phyloP scores from a whole-genome alignment of 495 filamentous ascomycete species.

The Aspergillus egyptiacus region DNA sequence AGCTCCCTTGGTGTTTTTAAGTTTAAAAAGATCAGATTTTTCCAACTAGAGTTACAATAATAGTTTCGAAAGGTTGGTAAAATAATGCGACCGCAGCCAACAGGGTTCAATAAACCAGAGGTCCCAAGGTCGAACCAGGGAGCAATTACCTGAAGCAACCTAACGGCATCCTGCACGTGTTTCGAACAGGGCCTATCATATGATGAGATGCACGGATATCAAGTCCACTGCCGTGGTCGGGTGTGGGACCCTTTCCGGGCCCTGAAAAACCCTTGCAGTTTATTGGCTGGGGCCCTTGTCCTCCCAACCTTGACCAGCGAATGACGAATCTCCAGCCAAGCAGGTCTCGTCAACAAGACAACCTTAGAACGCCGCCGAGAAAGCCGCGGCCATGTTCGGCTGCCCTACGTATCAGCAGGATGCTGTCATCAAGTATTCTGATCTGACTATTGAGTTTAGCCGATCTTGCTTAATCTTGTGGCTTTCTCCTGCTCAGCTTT shows the following conservation, averaged over 20 bases:
- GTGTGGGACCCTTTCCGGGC: no score
- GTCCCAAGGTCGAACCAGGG: background rate
- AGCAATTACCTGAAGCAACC: background rate
- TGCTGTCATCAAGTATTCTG: background rate
- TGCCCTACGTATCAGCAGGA: conserved; percentile 1
- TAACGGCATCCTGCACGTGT: conserved; percentile 16
- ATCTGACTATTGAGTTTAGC: background rate
- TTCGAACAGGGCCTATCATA: conserved; percentile 12
- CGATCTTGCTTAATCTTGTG: background rate
- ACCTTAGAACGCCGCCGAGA: no score
- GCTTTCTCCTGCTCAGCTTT: no score
- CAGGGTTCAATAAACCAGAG: no score
- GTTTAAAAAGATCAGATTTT: no score
- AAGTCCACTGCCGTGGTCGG: no score
- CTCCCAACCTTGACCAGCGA: background rate
- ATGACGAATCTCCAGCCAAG: no score
- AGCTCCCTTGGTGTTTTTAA: no score
- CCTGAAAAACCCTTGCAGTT: background rate
- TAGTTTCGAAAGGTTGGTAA: no score
- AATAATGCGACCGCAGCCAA: no score
- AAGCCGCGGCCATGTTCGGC: background rate
- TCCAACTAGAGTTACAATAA: no score
- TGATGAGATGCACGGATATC: background rate
- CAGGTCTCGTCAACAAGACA: no score
- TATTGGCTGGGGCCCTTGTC: background rate